Evolutionary conservation across 1,284 basidiomycete species (phyloP).

Genomic region (Volvariella surrecta): DNA sequence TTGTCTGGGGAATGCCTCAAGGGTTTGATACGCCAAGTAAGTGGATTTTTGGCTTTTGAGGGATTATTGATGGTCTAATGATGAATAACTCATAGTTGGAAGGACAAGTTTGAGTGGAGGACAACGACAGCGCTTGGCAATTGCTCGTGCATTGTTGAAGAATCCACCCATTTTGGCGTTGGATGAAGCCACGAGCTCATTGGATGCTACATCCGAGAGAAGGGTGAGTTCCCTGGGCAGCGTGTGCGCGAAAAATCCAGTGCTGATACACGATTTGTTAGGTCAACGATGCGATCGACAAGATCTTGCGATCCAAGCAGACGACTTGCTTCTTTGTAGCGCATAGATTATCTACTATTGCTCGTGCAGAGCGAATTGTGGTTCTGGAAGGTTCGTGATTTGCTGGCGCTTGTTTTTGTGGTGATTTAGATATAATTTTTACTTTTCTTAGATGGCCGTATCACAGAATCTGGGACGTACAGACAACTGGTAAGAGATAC

Average conservation of each 20-base stretch:
- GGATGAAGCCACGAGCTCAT: conserved; percentile 69
- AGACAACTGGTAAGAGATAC: conserved; percentile 55
- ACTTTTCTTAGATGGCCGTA: conserved; percentile 50
- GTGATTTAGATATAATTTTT: background rate
- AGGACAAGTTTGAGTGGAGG: conserved; percentile 70
- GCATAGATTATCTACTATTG: conserved; percentile 80
- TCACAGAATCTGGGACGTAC: conserved; percentile 82
- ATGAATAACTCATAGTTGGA: conserved; percentile 54
- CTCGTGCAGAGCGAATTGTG: conserved; percentile 76
- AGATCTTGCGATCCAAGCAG: conserved; percentile 66
- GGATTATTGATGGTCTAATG: conserved; percentile 5
- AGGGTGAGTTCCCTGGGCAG: conserved; percentile 28
- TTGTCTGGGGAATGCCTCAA: conserved; percentile 86
- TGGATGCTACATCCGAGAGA: conserved; percentile 88
- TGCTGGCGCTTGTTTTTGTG: background rate
- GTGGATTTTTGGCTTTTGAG: conserved; percentile 8
- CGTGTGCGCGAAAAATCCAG: conserved; percentile 1
- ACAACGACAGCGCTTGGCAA: conserved; percentile 67
- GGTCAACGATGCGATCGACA: conserved; percentile 89
- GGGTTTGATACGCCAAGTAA: conserved; percentile 38
- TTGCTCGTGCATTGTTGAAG: conserved; percentile 78
- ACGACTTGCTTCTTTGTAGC: conserved; percentile 89
- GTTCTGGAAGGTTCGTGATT: conserved; percentile 65
- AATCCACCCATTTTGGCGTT: conserved; percentile 55
- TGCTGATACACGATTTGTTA: conserved; percentile 17